Evolutionary conservation across 345 rosid genomes (phyloP).

Genomic region (Rhodamnia rubescens): DNA sequence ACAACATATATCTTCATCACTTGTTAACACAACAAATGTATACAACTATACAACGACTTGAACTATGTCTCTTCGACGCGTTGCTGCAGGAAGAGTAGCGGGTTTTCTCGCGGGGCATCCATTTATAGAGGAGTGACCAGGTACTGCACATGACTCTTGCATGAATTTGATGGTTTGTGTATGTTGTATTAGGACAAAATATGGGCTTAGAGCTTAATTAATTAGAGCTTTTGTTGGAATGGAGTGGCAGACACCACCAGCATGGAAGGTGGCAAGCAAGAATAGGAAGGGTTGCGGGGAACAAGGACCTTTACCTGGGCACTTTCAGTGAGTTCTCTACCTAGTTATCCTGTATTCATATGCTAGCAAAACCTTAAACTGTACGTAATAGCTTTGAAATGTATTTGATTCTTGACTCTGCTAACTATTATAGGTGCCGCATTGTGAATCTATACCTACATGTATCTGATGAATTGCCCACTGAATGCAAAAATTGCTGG

Average conservation of each 20-base stretch:
- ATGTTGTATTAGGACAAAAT: background rate
- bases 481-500: background rate
- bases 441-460: background rate
- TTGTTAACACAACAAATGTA: background rate
- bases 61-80: background rate
- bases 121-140: constrained; percentile 93
- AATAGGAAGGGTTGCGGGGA: constrained; percentile 95
- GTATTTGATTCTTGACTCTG: background rate
- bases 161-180: background rate
- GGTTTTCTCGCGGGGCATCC: constrained; percentile 95
- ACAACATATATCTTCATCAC: background rate
- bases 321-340: constrained; percentile 50
- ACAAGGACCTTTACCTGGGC: constrained; percentile 91
- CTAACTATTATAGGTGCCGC: background rate
- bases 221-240: background rate
- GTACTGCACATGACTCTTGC: constrained; percentile 13
- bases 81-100: constrained; percentile 77
- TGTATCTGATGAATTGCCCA: background rate
- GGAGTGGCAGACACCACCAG: constrained; percentile 65
- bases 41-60: background rate
- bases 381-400: background rate
- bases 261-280: constrained; percentile 99
- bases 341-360: background rate
- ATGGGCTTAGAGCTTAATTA: background rate
- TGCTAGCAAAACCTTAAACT: background rate